Conservation (phyloP, 2,329 filamentous ascomycete genomes). For the Fusarium duplospermum region DNA sequence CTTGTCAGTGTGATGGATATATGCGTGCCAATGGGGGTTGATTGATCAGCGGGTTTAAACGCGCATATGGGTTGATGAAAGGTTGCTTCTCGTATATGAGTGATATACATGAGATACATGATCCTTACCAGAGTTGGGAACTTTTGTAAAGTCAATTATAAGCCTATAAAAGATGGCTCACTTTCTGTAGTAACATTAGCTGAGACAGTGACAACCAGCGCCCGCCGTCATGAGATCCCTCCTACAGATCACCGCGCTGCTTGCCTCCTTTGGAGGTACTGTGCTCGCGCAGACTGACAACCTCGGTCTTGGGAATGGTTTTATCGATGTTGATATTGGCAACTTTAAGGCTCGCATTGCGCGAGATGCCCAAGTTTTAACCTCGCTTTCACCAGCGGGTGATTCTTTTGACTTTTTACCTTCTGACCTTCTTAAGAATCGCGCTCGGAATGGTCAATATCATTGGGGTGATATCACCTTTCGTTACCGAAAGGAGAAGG, state of each 20-base stretch:
- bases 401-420: constrained; percentile 66
- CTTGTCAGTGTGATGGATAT: background rate
- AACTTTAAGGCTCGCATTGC: constrained; percentile 58
- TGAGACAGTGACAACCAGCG: background rate
- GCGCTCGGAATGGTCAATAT: constrained; percentile 65
- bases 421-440: constrained; percentile 59
- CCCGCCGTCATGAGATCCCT: constrained; percentile 6
- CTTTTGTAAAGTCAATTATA: background rate
- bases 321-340: constrained; percentile 52
- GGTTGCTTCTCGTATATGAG: background rate
- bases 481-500: constrained; percentile 59
- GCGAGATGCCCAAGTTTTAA: constrained; percentile 60
- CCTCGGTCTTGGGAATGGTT: constrained; percentile 55
- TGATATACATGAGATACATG: background rate
- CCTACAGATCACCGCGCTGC: background rate
- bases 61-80: background rate
- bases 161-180: constrained; percentile 6
- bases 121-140: background rate
- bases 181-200: background rate
- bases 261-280: background rate
- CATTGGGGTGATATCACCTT: constrained; percentile 70
- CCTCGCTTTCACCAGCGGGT: constrained; percentile 56
- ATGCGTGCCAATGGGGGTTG: constrained; percentile 14
- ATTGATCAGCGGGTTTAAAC: background rate
- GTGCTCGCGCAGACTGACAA: constrained; percentile 26